Conservation (phyloP, 108 stramenopile genomes). For the Cafeteria roenbergensis region DNA sequence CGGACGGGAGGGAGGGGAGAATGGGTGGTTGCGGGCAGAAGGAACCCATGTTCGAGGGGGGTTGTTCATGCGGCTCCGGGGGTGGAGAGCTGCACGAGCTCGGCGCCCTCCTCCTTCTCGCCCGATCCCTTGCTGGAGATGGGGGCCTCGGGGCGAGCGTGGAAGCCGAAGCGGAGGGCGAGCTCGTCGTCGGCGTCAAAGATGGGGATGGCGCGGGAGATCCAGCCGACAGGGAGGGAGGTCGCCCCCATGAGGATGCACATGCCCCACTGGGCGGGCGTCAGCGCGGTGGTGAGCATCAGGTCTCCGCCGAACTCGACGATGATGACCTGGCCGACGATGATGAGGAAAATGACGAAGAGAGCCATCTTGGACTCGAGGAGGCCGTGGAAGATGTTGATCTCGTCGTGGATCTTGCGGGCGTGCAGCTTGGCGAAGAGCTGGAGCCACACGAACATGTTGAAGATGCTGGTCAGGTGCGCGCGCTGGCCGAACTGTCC, state of each 20-base stretch:
- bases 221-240: conserved; percentile 50
- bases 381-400: conserved; percentile 62
- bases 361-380: conserved; percentile 62
- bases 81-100: too few species aligned
- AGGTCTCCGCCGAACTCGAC: conserved; percentile 72
- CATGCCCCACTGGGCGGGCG: conserved; percentile 48
- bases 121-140: too few species aligned
- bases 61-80: too few species aligned
- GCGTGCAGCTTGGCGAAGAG: conserved; percentile 89
- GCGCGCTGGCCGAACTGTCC: conserved; percentile 18
- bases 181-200: not conserved
- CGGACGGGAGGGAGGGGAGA: too few species aligned
- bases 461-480: conserved; percentile 84
- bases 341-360: conserved; percentile 57
- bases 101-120: too few species aligned
- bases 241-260: conserved; percentile 47
- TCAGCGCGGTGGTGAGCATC: conserved; percentile 46
- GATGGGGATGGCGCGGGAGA: not conserved
- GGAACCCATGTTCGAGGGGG: too few species aligned
- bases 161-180: not conserved
- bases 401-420: conserved; percentile 55
- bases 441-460: conserved; percentile 90
- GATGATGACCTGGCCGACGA: conserved; percentile 66
- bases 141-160: not conserved
- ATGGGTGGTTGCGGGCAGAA: too few species aligned